These are phyloP conservation scores for Tephrocybe sp. DNA, from an alignment of 768 basidiomycete species.

Conservation along the genomic window DNA sequence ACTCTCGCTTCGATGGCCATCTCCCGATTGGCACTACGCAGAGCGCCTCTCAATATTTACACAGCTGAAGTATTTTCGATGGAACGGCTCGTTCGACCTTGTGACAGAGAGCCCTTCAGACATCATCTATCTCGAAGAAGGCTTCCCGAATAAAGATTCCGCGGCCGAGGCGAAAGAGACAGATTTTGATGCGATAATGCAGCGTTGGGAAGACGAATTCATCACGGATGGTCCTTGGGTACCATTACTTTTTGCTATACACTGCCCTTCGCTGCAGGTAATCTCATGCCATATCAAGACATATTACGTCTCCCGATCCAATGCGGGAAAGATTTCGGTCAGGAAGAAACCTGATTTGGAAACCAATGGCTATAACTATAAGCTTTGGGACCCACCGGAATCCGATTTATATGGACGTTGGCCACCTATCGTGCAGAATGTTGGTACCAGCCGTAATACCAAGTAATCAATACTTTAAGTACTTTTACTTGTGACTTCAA, in stretches of 20 bases:
- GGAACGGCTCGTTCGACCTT: background rate
- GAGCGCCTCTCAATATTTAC: background rate
- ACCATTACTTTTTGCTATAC: background rate
- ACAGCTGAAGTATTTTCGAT: conserved; percentile 3
- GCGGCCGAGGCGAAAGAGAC: background rate
- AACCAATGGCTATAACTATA: background rate
- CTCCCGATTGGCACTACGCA: conserved; percentile 6
- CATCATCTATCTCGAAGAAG: background rate
- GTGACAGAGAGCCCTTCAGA: background rate
- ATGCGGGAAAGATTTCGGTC: background rate
- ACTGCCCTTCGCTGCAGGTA: background rate
- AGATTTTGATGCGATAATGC: background rate
- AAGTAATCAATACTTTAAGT: too few relatives aligned
- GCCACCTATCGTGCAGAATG: too few relatives aligned
- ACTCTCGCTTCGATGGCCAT: background rate
- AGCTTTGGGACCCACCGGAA: background rate
- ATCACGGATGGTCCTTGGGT: background rate
- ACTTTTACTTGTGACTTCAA: too few relatives aligned
- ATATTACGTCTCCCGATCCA: background rate
- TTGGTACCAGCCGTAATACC: too few relatives aligned
- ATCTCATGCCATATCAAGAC: background rate
- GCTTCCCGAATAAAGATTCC: background rate
- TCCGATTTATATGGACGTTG: too few relatives aligned
- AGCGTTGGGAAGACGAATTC: background rate
- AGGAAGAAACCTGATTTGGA: background rate